Conservation (phyloP, 495 filamentous ascomycete genomes). For the Bryoglossum gracile region DNA sequence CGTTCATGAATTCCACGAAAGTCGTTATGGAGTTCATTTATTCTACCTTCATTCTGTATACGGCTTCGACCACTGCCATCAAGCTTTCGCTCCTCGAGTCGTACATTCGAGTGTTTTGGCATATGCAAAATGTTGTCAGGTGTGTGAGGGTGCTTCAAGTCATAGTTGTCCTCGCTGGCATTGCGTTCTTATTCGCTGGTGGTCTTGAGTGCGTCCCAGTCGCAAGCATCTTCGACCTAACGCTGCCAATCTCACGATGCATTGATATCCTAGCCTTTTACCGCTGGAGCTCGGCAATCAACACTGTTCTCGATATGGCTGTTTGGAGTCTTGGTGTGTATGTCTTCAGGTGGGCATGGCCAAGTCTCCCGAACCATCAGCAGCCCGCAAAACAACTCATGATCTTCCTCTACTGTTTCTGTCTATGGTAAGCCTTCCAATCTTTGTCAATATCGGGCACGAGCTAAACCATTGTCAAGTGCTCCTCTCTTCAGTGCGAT, state of each 20-base stretch:
- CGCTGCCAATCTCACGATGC: slow-evolving; percentile 19
- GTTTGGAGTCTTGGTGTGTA: slow-evolving; percentile 37
- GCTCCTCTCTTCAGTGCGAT: slow-evolving; percentile 22
- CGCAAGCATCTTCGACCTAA: slow-evolving; percentile 34
- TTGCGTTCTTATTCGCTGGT: slow-evolving; percentile 35
- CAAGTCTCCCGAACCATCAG: slow-evolving; percentile 13
- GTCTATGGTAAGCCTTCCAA: slow-evolving; percentile 20
- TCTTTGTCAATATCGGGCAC: background rate
- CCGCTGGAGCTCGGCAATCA: slow-evolving; percentile 35
- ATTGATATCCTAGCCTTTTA: slow-evolving; percentile 35
- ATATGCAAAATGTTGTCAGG: slow-evolving; percentile 12
- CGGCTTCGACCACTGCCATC: slow-evolving; percentile 18
- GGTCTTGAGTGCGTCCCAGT: slow-evolving; percentile 38
- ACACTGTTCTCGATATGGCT: slow-evolving; percentile 37
- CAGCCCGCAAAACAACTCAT: no score
- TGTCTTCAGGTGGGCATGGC: slow-evolving; percentile 31
- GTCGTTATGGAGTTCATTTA: slow-evolving; percentile 19
- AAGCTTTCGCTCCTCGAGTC: slow-evolving; percentile 26
- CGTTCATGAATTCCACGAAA: slow-evolving; percentile 2
- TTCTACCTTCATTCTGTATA: slow-evolving; percentile 22
- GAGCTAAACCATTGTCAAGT: slow-evolving; percentile 4
- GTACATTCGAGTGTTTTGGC: slow-evolving; percentile 28
- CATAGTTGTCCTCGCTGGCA: slow-evolving; percentile 28
- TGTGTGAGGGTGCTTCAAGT: slow-evolving; percentile 12
- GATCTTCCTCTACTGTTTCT: slow-evolving; percentile 5